Evolutionary conservation across 148 eudicot species (phyloP), one percentile per base, ranked within the genome.

Genomic region (Silene latifolia): DNA sequence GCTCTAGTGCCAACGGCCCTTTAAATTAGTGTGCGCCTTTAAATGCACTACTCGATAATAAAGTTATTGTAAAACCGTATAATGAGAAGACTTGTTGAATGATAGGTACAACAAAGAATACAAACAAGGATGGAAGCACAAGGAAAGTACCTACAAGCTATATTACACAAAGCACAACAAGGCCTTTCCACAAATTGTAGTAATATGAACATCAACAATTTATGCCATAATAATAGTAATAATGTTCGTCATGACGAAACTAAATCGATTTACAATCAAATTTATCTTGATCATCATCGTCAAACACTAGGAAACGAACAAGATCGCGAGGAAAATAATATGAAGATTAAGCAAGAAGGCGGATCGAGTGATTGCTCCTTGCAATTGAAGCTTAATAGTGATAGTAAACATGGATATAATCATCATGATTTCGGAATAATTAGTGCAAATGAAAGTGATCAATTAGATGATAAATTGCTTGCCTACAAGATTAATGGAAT

Each of bases 121-220:
- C 82, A 70, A 53, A 56, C 77, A 56, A 80, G 82, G 11, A 80
- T 80, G 56, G 75, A 80, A 11, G 75, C 78, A 80, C 82, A 80
- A 64, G 78, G 58, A 18, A 63, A 69, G 47, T 80, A 80, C 67
- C 58, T 80, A 63, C 60, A 80, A 75, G 75, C 78, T 51, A 80
- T 80, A 80, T 14, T 80, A 75, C 61, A 67, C 75, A 80, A 80
- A 80, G 82, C 82, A 27, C 78, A 80, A 56, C 67, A 71, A 63
- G 75, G 78, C 60, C 44, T 80, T 54, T 63, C 79, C 5, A 57
- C 47, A 63, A 35, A 71, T 17, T 54, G 7, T 47, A 71, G 0
- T 21, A 60, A 51, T 58, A 35, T 15, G 18, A 70, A 21, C 15
- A 79, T 35, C 13, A 32, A n/a, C 63, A 59, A 27, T 25, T 25